phyloP scores from a whole-genome alignment of 805 yeast genomes.

The Candida xyloterini region DNA sequence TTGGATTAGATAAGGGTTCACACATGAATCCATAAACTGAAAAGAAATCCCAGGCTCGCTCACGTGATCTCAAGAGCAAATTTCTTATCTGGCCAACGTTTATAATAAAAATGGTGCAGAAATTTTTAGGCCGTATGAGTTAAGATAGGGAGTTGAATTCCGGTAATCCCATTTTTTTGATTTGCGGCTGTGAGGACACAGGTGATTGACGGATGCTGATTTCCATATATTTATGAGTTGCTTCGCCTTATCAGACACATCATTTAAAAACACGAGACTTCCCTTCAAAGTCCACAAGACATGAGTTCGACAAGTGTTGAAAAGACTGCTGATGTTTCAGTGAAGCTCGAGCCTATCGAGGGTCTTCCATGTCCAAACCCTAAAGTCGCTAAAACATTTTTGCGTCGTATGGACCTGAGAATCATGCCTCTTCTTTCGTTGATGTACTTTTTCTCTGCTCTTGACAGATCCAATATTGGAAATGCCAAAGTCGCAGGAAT shows the following conservation, averaged over 20 bases:
- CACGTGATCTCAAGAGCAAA: background rate
- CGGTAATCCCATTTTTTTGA: background rate
- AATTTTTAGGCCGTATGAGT: background rate
- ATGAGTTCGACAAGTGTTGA: background rate
- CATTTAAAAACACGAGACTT: background rate
- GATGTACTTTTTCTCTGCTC: conserved; percentile 41
- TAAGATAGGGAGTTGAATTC: background rate
- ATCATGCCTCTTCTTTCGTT: conserved; percentile 41
- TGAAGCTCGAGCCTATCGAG: background rate
- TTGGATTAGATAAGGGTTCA: background rate
- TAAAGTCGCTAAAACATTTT: conserved; percentile 30
- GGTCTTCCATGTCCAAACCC: conserved; percentile 15
- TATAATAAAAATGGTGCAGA: background rate
- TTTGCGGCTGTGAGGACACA: background rate
- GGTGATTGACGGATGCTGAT: background rate
- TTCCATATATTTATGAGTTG: too few species aligned
- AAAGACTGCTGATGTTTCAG: background rate
- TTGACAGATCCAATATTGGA: conserved; percentile 45
- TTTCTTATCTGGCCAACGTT: background rate
- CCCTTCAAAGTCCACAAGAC: background rate
- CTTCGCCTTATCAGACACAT: too few species aligned
- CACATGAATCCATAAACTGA: too few species aligned
- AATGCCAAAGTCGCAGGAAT: conserved; percentile 44
- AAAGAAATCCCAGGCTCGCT: too few species aligned
- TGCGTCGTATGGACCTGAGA: conserved; percentile 41